Evolutionary conservation across 495 filamentous ascomycete species (phyloP).

Genomic region (Articulospora tetracladia): DNA sequence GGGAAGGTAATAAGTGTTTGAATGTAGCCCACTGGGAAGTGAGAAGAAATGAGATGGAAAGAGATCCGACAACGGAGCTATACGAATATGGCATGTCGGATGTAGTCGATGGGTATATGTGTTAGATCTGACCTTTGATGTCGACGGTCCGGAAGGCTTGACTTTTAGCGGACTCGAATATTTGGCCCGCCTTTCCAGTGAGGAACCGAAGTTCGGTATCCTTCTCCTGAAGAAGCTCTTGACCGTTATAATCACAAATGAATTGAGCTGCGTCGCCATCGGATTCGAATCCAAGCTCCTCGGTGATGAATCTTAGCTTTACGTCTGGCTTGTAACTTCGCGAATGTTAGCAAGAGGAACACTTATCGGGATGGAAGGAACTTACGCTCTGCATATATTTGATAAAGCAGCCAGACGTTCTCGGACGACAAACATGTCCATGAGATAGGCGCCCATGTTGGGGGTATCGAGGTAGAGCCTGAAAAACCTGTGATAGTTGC

Average conservation of each 20-base stretch:
- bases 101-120: neutral
- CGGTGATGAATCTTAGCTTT: conserved; percentile 84
- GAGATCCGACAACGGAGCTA: conserved; percentile 20
- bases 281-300: conserved; percentile 93
- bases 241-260: conserved; percentile 70
- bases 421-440: conserved; percentile 97
- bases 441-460: conserved; percentile 96
- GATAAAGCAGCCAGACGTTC: conserved; percentile 88
- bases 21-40: conserved; percentile 14
- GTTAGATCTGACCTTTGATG: conserved; percentile 94
- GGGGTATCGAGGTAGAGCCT: conserved; percentile 89
- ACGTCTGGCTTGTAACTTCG: conserved; percentile 86
- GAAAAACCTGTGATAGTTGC: conserved; percentile 98
- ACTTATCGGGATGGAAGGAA: conserved; percentile 24
- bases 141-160: conserved; percentile 82
- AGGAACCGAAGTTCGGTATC: conserved; percentile 69
- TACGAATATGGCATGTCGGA: neutral
- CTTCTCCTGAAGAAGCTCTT: conserved; percentile 74
- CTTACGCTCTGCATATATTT: conserved; percentile 92
- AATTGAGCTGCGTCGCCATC: conserved; percentile 89
- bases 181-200: conserved; percentile 64
- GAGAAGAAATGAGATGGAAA: conserved; percentile 18
- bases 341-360: neutral
- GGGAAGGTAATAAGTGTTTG: neutral
- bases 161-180: conserved; percentile 69